These are phyloP conservation scores for Penicillium sp. DNA, from an alignment of 2,329 filamentous ascomycete genomes.

Conservation along the genomic window DNA sequence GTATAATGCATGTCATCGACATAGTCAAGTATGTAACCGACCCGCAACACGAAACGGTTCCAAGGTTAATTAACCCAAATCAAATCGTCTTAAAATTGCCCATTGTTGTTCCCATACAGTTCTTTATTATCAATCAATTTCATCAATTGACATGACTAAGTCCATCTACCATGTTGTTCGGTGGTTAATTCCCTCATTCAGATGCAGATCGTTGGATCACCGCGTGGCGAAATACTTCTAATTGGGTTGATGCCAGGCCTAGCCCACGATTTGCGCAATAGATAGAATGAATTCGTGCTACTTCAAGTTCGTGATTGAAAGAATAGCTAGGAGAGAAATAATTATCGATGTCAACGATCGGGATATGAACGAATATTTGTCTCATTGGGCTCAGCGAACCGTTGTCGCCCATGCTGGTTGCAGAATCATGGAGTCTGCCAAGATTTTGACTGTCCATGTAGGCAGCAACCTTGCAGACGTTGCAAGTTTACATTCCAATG, in stretches of 20 bases:
- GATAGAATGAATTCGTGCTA: background rate
- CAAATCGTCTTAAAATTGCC: no score
- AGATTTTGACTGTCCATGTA: background rate
- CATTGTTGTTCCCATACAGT: no score
- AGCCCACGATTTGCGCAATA: background rate
- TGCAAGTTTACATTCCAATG: no score
- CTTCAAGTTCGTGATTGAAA: background rate
- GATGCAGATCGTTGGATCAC: background rate
- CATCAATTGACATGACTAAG: background rate
- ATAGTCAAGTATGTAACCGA: background rate
- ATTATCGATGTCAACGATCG: background rate
- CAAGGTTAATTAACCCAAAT: background rate
- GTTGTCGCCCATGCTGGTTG: background rate
- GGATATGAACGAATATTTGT: background rate
- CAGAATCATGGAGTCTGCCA: conserved; percentile 1
- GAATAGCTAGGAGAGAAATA: no score
- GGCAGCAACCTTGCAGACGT: no score
- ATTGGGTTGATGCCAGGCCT: background rate
- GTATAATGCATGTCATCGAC: background rate
- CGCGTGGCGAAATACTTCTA: background rate
- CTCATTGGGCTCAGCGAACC: background rate
- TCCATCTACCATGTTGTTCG: background rate
- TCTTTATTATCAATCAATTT: no score
- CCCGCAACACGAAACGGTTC: background rate
- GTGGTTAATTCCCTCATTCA: background rate